Base-by-base conservation (phyloP, 192 early-diverging fungal genomes). In the Linnemannia exigua region DNA sequence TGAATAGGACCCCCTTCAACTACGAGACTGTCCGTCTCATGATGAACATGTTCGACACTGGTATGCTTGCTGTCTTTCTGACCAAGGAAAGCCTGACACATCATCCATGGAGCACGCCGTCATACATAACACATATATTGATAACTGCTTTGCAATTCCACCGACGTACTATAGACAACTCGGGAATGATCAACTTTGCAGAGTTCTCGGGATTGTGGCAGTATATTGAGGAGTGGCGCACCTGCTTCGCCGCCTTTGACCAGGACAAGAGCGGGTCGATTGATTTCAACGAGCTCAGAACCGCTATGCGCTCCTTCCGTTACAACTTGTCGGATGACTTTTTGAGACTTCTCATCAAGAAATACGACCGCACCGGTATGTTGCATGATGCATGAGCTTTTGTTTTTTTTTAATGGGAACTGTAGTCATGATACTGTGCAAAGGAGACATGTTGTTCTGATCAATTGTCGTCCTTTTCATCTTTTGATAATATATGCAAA, bases 211-310 rank as follows among this genome's bases (percentile, higher is more conserved):
- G 94, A 25, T 89, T 96, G 37, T 96, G 94, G 95, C 88, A 88
- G 75, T 96, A 95, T 77, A 96, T 96, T 79, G 93, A 95, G 70
- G 95, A 96, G 28, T 96, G 96, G 96, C 94, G 94, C 80, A 75
- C 89, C n/a, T 96, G 95, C 82, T 96, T 96, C 87, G 88, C 88
- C 77, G 90, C 91, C 20, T 96, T 95, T 82, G 96, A 96, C 80
- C 82, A 87, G 31, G 95, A 96, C 83, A 90, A 91, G 76, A 93
- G 92, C 37, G 95, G 95, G 47, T 93, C 91, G 47, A 95, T 97
- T 72, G 94, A 96, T 73, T 91, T 90, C 67, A 83, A 79, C 20
- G 95, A 97, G 87, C 88, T 97, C 88, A 79, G 66, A 70, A 90
- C 91, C 38, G 96, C 96, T 1, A 88, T 97, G 81, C 89, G 78